A percentile compares a stretch with the other conserved stretches of the same genome.
These are phyloP conservation scores for Endothia cerciana DNA, from an alignment of 2,329 filamentous ascomycete genomes.

Conservation along the genomic window DNA sequence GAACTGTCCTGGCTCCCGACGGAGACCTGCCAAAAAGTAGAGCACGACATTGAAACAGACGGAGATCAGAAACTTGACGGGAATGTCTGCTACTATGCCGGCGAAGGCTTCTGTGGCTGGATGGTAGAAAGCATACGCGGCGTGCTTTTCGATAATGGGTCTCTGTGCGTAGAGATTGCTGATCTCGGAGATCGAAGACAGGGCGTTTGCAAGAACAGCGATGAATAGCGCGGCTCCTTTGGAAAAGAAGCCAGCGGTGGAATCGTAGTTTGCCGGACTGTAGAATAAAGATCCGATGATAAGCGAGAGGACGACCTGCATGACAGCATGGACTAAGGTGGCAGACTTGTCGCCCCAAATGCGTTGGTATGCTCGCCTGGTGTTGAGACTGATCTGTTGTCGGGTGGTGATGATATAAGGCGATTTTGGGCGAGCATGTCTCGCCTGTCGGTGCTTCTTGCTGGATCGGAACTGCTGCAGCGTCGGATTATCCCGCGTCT, in stretches of 20 bases:
- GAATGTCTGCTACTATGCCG: slow-evolving; percentile 58
- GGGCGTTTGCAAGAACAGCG: slow-evolving; percentile 43
- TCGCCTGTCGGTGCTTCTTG: slow-evolving; percentile 56
- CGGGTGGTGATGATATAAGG: slow-evolving; percentile 60
- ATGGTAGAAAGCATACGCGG: slow-evolving; percentile 55
- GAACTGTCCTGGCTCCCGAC: slow-evolving; percentile 67
- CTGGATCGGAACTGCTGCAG: slow-evolving; percentile 44
- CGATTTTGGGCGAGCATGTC: slow-evolving; percentile 57
- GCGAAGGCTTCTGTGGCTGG: slow-evolving; percentile 58
- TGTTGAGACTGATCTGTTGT: slow-evolving; percentile 58
- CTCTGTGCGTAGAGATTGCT: slow-evolving; percentile 48
- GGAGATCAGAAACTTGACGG: slow-evolving; percentile 58
- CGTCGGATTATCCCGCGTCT: slow-evolving; percentile 1
- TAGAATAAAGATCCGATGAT: slow-evolving; percentile 67
- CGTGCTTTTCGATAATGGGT: slow-evolving; percentile 54
- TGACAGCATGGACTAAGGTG: slow-evolving; percentile 49
- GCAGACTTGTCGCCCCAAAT: slow-evolving; percentile 56
- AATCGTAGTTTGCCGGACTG: slow-evolving; percentile 43
- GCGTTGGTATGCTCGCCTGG: slow-evolving; percentile 54
- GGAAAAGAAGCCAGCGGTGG: slow-evolving; percentile 55
- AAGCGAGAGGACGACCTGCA: slow-evolving; percentile 59
- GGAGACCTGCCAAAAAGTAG: slow-evolving; percentile 60
- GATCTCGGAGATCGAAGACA: slow-evolving; percentile 52
- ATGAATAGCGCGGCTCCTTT: slow-evolving; percentile 64
- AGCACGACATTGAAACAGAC: slow-evolving; percentile 58